phyloP scores from a whole-genome alignment of 148 eudicot species.

The Amaranthus palmeri region DNA sequence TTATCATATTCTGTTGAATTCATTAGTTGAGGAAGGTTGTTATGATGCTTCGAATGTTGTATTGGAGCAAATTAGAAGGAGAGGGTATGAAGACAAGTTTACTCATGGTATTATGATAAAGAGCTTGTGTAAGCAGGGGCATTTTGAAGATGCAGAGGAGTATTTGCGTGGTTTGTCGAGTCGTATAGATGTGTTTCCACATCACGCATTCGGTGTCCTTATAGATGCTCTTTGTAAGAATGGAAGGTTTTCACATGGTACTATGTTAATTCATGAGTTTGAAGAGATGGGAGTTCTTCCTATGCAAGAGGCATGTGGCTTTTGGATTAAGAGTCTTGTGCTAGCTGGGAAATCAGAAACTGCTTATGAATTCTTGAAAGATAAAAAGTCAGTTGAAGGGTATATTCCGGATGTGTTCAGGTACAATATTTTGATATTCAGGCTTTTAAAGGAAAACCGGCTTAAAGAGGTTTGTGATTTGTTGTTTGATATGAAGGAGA shows the following conservation, averaged over 20 bases:
- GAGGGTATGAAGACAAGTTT: conserved; percentile 41
- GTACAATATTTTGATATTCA: conserved; percentile 50
- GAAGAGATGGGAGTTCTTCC: conserved; percentile 26
- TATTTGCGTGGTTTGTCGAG: conserved; percentile 36
- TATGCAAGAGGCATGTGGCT: conserved; percentile 48
- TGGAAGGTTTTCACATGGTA: conserved; percentile 47
- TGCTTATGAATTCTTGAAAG: conserved; percentile 54
- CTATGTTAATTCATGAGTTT: conserved; percentile 52
- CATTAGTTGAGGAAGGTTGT: conserved; percentile 50
- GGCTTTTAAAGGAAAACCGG: conserved; percentile 56
- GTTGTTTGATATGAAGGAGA: conserved; percentile 72
- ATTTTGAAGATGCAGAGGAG: conserved; percentile 54
- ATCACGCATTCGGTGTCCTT: conserved; percentile 27
- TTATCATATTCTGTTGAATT: conserved; percentile 67
- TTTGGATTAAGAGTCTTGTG: conserved; percentile 61
- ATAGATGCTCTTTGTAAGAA: conserved; percentile 57
- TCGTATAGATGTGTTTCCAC: conserved; percentile 19
- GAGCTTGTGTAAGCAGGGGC: conserved; percentile 52
- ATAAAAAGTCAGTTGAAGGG: conserved; percentile 35
- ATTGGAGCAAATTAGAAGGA: conserved; percentile 41
- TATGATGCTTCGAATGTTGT: conserved; percentile 50
- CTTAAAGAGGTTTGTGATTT: conserved; percentile 70
- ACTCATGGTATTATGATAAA: conserved; percentile 56
- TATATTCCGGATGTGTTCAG: conserved; percentile 66
- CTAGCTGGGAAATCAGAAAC: conserved; percentile 45